These are phyloP conservation scores for Lasiosphaeria miniovina DNA, from an alignment of 495 filamentous ascomycete genomes.

Conservation along the genomic window DNA sequence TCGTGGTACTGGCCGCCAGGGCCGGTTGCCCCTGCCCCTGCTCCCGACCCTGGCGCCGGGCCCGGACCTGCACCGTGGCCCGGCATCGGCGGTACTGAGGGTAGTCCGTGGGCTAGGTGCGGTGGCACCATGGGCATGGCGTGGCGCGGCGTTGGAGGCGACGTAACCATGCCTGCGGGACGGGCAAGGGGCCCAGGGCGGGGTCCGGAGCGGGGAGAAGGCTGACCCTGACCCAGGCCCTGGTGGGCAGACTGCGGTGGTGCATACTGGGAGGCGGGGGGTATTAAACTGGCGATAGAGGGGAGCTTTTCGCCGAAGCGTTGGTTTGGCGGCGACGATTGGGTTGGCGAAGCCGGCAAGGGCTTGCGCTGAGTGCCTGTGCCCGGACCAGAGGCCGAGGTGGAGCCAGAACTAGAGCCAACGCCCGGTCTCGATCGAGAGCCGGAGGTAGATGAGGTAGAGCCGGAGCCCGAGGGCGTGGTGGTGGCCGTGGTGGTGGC, in stretches of 20 bases:
- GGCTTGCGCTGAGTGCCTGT: constrained; percentile 5
- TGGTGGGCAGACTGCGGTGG: constrained; percentile 1
- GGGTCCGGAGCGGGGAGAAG: not conserved
- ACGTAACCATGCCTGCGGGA: not conserved
- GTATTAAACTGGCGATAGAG: constrained; percentile 21
- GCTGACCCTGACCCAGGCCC: not conserved
- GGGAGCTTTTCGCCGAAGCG: constrained; percentile 18
- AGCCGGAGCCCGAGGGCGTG: too few relatives aligned
- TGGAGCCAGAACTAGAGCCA: too few relatives aligned
- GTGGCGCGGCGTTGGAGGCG: not conserved
- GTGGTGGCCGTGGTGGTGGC: too few relatives aligned
- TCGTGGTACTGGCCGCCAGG: constrained; percentile 15
- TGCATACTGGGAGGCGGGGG: not conserved
- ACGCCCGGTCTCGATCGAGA: too few relatives aligned
- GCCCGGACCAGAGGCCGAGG: not conserved
- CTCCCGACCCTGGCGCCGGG: not conserved
- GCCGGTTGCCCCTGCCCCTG: not conserved
- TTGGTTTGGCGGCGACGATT: constrained; percentile 3
- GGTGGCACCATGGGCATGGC: constrained; percentile 4
- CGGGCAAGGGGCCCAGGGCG: constrained; percentile 2
- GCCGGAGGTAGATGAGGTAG: too few relatives aligned
- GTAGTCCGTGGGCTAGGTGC: not conserved
- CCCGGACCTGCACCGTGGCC: not conserved
- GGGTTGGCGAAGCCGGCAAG: constrained; percentile 10
- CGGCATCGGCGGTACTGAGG: constrained; percentile 1